Base-by-base conservation (phyloP, 108 stramenopile species). In the Skeletonema grethae region DNA sequence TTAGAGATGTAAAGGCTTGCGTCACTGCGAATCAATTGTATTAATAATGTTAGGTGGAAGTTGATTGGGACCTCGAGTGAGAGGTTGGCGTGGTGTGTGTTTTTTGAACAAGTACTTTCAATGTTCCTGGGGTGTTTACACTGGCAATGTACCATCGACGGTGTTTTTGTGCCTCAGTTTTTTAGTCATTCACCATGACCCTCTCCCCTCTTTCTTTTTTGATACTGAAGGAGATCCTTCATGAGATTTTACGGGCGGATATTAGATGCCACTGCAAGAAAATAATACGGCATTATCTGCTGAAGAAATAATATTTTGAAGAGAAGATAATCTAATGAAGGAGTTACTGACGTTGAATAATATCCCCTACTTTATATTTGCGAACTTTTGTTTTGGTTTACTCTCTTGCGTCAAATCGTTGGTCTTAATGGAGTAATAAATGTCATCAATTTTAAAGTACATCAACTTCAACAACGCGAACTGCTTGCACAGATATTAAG, bases 81-180 rank as follows among this genome's bases (percentile, higher is more conserved):
- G 77, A 79, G 77, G 77, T 79, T 69, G 66, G 77, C 70, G 77
- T 79, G 77, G 71, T 77, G 76, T 69, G 67, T 77, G 69, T 70
- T 72, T 77, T 77, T 63, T 60, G 71, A 57, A 67, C 70, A 70
- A 67, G 70, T 67, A 12, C 70, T 63, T 67, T 67, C 53, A 45
- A 22, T 79, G 67, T 57, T 58, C 67, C 67, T 59, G 70, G 70
- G 70, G 45, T 60, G 71, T 79, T 72, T 35, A 61, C 46, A 55
- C 60, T 63, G 60, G 77, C 69, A 65, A 68, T 30, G 76, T 75
- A 67, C 68, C 68, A 77, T 59, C 63, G 77, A 34, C 41, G 57
- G 70, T 72, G 66, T 59, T 79, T 78, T 78, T 79, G 58, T 67
- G 53, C 77, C 56, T 50, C 46, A 62, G 62, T 61, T 72, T 79